These are phyloP conservation scores for Hawksworthiomyces lignivorus DNA, from an alignment of 2,329 filamentous ascomycete genomes.

Conservation along the genomic window DNA sequence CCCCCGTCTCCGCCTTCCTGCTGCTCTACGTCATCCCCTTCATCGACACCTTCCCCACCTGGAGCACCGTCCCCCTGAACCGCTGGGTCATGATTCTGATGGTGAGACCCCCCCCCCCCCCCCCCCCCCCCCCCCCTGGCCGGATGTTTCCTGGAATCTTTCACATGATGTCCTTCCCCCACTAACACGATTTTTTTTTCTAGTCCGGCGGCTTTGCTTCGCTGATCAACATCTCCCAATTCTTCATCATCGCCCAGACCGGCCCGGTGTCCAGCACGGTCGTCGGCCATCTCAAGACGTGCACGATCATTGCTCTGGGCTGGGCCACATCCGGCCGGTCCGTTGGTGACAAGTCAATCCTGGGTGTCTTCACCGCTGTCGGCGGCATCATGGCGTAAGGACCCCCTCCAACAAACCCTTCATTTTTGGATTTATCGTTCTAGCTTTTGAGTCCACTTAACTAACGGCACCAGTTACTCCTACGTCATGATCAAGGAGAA, in stretches of 20 bases:
- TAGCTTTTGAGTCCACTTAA: background rate
- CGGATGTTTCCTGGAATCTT: too few relatives aligned
- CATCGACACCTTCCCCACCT: constrained; percentile 53
- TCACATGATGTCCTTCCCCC: too few relatives aligned
- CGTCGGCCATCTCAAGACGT: constrained; percentile 59
- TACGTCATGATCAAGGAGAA: constrained; percentile 23
- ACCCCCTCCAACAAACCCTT: too few relatives aligned
- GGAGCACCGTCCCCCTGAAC: constrained; percentile 40
- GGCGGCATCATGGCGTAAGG: constrained; percentile 50
- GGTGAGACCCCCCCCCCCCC: constrained; percentile 29
- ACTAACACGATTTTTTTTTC: too few relatives aligned
- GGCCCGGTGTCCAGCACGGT: constrained; percentile 59
- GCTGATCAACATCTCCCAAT: constrained; percentile 57
- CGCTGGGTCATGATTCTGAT: constrained; percentile 53
- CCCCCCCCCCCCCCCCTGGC: background rate
- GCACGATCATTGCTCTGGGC: constrained; percentile 55
- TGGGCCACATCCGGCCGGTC: constrained; percentile 51
- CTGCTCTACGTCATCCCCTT: constrained; percentile 61
- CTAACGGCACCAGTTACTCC: constrained; percentile 20
- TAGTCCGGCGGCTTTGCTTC: constrained; percentile 57
- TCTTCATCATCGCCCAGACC: constrained; percentile 54
- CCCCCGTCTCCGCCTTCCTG: constrained; percentile 53
- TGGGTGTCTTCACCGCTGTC: constrained; percentile 49
- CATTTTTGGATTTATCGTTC: background rate
- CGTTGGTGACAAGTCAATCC: constrained; percentile 45